Base-by-base conservation (phyloP, 2,329 filamentous ascomycete genomes). In the Raffaelea arxii region DNA sequence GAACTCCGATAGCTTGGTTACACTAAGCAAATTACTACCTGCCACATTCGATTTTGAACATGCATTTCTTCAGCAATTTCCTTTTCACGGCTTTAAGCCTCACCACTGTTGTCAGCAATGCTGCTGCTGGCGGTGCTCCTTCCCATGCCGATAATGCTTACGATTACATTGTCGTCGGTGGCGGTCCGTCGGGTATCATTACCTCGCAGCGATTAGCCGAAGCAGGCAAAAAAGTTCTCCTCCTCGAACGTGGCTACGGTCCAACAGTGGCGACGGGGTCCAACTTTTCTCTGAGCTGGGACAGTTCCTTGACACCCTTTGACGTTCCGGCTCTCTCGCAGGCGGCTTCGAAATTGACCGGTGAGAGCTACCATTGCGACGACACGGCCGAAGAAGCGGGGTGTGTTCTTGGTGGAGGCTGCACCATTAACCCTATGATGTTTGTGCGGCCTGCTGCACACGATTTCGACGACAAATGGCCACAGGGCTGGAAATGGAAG, bases 381-480 rank as follows among this genome's bases (percentile, higher is more conserved):
- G 82, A 86, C 59, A 43, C 41, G 39, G 44, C 30, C 7, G 79
- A 77, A 16, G 80, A 82, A 51, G 79, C 80, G 12, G 83, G 81
- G 12, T 86, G 83, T 51, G 70, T 86, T 38, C 71, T 86, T 3
- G 83, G 83, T 42, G 83, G 82, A 46, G 78, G 78, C 9, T 75
- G 78, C 14, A 75, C 78, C 25, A 70, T 85, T 56, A 86, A 86
- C 53, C 76, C 6, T 6, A 36, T 36, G 32, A 16, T 36, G 6
- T 36, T 36, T 36, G 32, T 36, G 6, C 79, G 75, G 65, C 75
- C 84, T 0, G 75, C 80, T 49, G 68, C 74, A 4, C 59, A 66
- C 7, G 84, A 88, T 58, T 88, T 83, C 68, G 80, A 87, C 58
- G 71, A 76, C 59, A 83, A 83, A 60, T 89, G 85, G 66, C 84